phyloP scores from a whole-genome alignment of 2,329 filamentous ascomycete species.

The Beauveria varroae region DNA sequence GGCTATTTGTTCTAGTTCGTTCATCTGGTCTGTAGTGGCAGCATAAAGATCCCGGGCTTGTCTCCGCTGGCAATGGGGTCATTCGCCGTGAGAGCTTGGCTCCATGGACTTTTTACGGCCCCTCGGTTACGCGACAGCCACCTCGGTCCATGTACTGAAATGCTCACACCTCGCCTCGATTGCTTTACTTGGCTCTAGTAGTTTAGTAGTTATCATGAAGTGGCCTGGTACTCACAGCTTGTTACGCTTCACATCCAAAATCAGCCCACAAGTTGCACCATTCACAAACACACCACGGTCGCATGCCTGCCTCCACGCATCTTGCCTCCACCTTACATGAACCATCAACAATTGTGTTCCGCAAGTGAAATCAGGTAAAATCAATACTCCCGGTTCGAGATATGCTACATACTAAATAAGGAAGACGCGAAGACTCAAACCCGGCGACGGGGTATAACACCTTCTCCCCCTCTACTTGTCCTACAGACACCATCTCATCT shows the following conservation, averaged over 20 bases:
- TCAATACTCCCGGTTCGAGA: conserved; percentile 9
- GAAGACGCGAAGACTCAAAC: conserved; percentile 6
- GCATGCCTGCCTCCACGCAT: background rate
- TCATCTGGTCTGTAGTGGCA: background rate
- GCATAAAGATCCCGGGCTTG: background rate
- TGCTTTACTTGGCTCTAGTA: no score
- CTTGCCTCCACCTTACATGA: background rate
- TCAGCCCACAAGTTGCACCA: background rate
- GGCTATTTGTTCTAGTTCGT: background rate
- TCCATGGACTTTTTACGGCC: background rate
- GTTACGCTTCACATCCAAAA: background rate
- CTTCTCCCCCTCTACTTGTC: background rate
- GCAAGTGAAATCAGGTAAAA: background rate
- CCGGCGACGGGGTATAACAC: conserved; percentile 6
- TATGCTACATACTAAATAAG: conserved; percentile 3
- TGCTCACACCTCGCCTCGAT: no score
- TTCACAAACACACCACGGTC: background rate
- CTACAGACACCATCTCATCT: background rate
- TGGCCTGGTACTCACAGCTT: background rate
- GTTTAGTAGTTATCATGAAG: background rate
- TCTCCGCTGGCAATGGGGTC: background rate
- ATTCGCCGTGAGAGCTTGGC: background rate
- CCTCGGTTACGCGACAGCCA: background rate
- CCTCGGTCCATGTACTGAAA: background rate
- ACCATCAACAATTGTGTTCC: background rate